phyloP scores from a whole-genome alignment of 768 basidiomycete genomes.

The Crepidotus variabilis region DNA sequence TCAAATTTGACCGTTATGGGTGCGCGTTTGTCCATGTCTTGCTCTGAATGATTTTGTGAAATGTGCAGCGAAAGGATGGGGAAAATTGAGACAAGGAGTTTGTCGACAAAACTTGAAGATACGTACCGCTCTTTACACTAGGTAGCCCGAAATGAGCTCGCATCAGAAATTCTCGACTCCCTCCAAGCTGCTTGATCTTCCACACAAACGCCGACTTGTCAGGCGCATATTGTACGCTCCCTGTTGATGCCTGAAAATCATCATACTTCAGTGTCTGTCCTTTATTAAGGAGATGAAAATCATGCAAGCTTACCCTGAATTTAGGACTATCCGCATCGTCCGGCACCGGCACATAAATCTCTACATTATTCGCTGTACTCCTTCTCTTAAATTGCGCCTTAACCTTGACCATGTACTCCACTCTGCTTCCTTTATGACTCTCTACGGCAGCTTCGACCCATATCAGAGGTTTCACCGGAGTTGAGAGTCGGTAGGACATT shows the following conservation, averaged over 20 bases:
- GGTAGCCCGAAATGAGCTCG: constrained; percentile 97
- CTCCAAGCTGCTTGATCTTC: constrained; percentile 98
- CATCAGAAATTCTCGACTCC: constrained; percentile 96
- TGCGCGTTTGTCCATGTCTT: constrained; percentile 83
- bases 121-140: constrained; percentile 84
- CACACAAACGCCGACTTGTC: constrained; percentile 98
- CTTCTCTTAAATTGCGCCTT: constrained; percentile 97
- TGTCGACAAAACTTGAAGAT: neutral
- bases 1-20: constrained; percentile 98
- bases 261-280: too few species aligned
- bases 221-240: constrained; percentile 93
- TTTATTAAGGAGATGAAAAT: too few species aligned
- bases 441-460: constrained; percentile 98
- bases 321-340: constrained; percentile 98
- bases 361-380: constrained; percentile 97
- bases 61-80: too few species aligned
- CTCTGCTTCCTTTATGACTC: constrained; percentile 86
- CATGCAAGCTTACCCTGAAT: constrained; percentile 69
- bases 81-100: neutral
- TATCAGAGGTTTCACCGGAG: constrained; percentile 93
- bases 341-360: constrained; percentile 98
- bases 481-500: constrained; percentile 96
- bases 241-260: constrained; percentile 75
- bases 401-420: constrained; percentile 95
- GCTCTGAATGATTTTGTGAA: constrained; percentile 32